Conservation (phyloP, 169 alveolate genomes). For the Besnoitia besnoiti region DNA sequence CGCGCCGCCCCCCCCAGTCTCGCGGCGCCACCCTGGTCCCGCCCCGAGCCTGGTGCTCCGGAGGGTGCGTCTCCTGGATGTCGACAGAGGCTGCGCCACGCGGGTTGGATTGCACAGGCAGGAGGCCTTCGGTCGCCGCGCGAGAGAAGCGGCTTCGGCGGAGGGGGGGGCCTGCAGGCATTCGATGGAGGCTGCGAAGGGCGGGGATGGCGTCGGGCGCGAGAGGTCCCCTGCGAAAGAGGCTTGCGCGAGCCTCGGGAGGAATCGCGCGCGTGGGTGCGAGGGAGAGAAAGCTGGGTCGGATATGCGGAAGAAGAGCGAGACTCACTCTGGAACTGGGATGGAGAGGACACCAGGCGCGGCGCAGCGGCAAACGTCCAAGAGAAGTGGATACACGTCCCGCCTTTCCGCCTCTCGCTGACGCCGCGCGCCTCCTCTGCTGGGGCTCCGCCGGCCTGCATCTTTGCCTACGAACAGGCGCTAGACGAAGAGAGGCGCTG, state of each 20-base stretch:
- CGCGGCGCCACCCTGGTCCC: too few species aligned
- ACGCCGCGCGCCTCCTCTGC: not conserved
- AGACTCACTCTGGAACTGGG: too few species aligned
- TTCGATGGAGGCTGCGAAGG: too few species aligned
- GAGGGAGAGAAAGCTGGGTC: too few species aligned
- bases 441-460: not conserved
- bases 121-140: not conserved
- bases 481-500: too few species aligned
- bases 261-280: too few species aligned
- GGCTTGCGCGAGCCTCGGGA: too few species aligned
- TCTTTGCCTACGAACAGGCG: not conserved
- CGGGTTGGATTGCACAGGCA: not conserved
- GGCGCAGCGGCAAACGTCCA: too few species aligned
- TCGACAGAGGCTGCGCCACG: not conserved
- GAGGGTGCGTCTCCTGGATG: not conserved
- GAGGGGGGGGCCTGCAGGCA: not conserved
- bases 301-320: too few species aligned
- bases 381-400: not conserved
- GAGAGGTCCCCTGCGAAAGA: too few species aligned
- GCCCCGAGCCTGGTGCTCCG: not conserved
- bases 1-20: not conserved
- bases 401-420: not conserved
- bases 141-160: not conserved
- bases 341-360: too few species aligned
- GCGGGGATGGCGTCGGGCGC: too few species aligned